phyloP scores from a whole-genome alignment of 192 early-diverging fungal species.

The Obelidium mucronatum region DNA sequence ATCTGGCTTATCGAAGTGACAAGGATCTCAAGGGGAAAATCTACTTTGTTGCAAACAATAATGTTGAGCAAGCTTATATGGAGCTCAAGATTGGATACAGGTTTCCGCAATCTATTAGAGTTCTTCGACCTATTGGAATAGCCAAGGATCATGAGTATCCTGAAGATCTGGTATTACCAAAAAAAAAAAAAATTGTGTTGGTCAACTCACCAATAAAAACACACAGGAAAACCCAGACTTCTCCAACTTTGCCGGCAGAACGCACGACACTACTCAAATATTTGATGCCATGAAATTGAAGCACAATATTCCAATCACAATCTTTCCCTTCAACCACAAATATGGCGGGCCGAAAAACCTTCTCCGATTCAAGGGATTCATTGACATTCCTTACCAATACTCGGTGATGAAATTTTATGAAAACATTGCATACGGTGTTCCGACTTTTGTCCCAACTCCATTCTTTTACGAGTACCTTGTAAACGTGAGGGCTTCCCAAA shows the following conservation, averaged over 20 bases:
- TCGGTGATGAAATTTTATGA: conserved; percentile 40
- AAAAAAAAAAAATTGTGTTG: too few relatives aligned
- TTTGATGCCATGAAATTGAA: not conserved
- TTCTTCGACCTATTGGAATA: conserved; percentile 15
- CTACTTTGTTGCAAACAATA: conserved; percentile 29
- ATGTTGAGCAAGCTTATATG: conserved; percentile 33
- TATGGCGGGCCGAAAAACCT: conserved; percentile 37
- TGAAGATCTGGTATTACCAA: conserved; percentile 23
- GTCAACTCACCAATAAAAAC: too few relatives aligned
- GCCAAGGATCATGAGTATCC: conserved; percentile 24
- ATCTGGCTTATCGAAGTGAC: not conserved
- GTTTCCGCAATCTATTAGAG: conserved; percentile 12
- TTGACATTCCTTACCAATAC: conserved; percentile 38
- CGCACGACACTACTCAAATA: conserved; percentile 34
- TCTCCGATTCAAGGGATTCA: conserved; percentile 29
- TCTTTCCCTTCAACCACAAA: conserved; percentile 30
- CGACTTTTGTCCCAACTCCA: conserved; percentile 22
- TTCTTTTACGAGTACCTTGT: conserved; percentile 21
- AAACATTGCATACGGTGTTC: conserved; percentile 37
- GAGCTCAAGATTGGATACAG: conserved; percentile 7
- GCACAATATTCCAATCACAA: conserved; percentile 23
- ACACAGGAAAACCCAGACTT: not conserved
- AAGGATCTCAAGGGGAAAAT: not conserved
- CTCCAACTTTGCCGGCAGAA: conserved; percentile 12
- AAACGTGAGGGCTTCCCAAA: not conserved